Evolutionary conservation across 306 rosid species (phyloP), one percentile per base, ranked within the genome.

Genomic region (Hylodesmum podocarpum): DNA sequence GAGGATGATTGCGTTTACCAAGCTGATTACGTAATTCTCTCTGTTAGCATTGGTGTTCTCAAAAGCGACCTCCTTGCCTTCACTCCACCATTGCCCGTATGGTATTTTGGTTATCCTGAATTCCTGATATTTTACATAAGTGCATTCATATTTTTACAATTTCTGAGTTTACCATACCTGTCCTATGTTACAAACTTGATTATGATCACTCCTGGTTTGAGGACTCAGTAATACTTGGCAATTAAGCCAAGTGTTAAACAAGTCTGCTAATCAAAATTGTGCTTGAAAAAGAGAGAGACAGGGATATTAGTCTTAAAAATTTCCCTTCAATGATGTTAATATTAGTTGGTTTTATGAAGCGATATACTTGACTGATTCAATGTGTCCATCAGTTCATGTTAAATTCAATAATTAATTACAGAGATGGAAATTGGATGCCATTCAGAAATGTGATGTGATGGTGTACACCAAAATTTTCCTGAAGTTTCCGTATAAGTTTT

Each of bases 41-140:
- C 98, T 7, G 97, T 87, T 77, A 94, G 98, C 71, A 89, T 94
- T 70, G 98, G 98, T 24, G 98, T 94, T 66, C 98, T 94, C 77
- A 90, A 94, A 85, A 94, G 96, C 82, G 81, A 91, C 73, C 95
- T 94, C 72, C 84, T 94, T 78, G 84, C 93, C 71, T 90, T 94
- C 88, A 58, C 54, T 80, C 98, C 98, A 15, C 86, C 91, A 72
- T 86, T 94, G 34, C 98, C 98, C 25, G 98, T 94, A 78, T 53
- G 59, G 4, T 37, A 4, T n/a, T n/a, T n/a, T n/a, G n/a, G n/a
- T n/a, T n/a, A n/a, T n/a, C n/a, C n/a, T n/a, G n/a, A n/a, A n/a
- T n/a, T n/a, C n/a, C n/a, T n/a, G n/a, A n/a, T n/a, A n/a, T n/a
- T n/a, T n/a, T n/a, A n/a, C n/a, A n/a, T n/a, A n/a, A n/a, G n/a